phyloP scores from a whole-genome alignment of 495 filamentous ascomycete genomes.

The Lepraria neglecta region DNA sequence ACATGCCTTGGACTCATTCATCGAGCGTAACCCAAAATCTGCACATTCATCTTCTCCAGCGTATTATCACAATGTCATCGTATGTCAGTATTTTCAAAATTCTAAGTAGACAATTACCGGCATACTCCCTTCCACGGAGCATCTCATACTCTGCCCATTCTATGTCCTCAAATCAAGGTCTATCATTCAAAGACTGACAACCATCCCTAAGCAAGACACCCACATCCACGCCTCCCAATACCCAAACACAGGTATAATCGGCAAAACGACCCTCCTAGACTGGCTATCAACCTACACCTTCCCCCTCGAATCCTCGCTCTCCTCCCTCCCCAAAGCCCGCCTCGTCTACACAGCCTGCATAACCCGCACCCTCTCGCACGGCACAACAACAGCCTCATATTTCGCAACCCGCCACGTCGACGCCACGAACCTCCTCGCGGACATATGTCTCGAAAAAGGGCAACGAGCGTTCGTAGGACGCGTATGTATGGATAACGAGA shows the following conservation, averaged over 20 bases:
- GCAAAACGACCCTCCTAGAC: constrained; percentile 77
- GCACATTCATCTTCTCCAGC: too few species aligned
- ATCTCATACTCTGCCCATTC: too few species aligned
- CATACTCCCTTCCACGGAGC: too few species aligned
- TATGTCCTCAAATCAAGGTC: too few species aligned
- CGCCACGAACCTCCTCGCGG: constrained; percentile 81
- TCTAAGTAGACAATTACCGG: too few species aligned
- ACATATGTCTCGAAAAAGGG: constrained; percentile 65
- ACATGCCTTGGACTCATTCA: too few species aligned
- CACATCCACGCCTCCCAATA: constrained; percentile 94
- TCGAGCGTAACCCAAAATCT: too few species aligned
- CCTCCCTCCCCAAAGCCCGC: constrained; percentile 42
- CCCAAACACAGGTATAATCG: constrained; percentile 87
- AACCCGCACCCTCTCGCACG: constrained; percentile 71
- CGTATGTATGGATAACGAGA: constrained; percentile 74
- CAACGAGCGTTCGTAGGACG: constrained; percentile 88
- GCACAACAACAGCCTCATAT: constrained; percentile 87
- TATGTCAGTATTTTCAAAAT: too few species aligned
- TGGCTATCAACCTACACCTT: constrained; percentile 97
- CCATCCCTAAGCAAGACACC: constrained; percentile 53
- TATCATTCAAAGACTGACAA: too few species aligned
- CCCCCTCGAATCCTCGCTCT: constrained; percentile 74
- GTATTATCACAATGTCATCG: too few species aligned
- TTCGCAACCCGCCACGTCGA: constrained; percentile 80
- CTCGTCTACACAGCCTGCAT: constrained; percentile 70